Conservation (phyloP, 2,329 filamentous ascomycete species). For the Sordariomycetes sp. region DNA sequence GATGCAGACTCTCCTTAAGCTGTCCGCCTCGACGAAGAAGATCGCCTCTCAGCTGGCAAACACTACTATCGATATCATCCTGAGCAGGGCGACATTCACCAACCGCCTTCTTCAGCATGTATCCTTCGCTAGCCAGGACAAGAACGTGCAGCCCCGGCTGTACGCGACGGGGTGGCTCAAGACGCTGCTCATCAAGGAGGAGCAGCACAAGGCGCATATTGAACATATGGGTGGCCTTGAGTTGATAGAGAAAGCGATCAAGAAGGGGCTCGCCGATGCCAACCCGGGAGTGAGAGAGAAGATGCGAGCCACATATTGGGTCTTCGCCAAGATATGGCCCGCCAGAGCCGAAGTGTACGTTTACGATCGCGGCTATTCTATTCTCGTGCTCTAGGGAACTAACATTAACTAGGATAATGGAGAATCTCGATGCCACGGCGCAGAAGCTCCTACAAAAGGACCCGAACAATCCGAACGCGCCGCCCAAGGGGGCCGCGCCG, state of each 20-base stretch:
- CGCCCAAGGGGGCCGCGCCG: conserved; percentile 36
- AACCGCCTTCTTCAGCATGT: conserved; percentile 76
- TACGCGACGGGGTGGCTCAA: conserved; percentile 75
- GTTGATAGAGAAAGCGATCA: conserved; percentile 74
- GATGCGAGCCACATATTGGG: conserved; percentile 79
- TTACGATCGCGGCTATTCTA: neutral
- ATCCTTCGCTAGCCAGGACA: conserved; percentile 72
- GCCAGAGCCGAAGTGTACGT: conserved; percentile 60
- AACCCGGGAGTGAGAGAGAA: conserved; percentile 84
- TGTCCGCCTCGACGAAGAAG: conserved; percentile 83
- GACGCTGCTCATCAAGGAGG: conserved; percentile 66
- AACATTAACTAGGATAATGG: conserved; percentile 50
- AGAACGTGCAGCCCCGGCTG: conserved; percentile 76
- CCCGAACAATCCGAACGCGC: conserved; percentile 63
- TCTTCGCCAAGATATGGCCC: conserved; percentile 66
- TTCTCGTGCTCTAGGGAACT: neutral
- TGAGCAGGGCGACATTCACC: conserved; percentile 69
- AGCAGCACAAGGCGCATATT: conserved; percentile 64
- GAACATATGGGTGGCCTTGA: conserved; percentile 79
- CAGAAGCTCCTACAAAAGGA: conserved; percentile 74
- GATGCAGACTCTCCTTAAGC: conserved; percentile 79
- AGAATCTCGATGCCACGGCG: conserved; percentile 62
- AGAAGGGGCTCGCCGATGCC: conserved; percentile 75
- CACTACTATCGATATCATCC: conserved; percentile 63
- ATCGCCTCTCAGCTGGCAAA: conserved; percentile 81